Base-by-base conservation (phyloP, 805 yeast genomes). In the Saccharomycopsis javanensis region DNA sequence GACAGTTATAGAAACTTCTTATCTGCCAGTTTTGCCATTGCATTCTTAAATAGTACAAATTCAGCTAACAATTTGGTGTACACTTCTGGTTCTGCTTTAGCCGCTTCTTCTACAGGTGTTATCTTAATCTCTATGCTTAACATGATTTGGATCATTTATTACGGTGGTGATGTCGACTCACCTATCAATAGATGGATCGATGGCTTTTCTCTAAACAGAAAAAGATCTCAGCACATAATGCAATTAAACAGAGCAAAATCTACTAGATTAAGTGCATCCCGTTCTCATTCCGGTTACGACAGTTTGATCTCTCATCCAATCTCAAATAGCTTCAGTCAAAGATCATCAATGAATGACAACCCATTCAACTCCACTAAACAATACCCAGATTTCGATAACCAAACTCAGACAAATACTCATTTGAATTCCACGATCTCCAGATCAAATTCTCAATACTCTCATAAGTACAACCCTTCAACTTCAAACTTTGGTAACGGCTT, bases 41-140 rank as follows among this genome's bases (percentile, higher is more conserved):
- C 96, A 0, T 84, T 88, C 59, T 76, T 91, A 16, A 94, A 91
- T 72, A 82, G 88, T 50, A 82, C 97, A 23, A 91, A 90, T 73
- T 80, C 91, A 54, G 81, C 91, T 18, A 91, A 89, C 64, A 80
- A 79, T 63, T 76, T 91, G 63, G 86, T 94, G 31, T 94, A 92
- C 73, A 71, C 81, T 27, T 70, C 73, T 25, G 78, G 79, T 18
- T 75, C 94, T 0, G 79, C 85, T 15, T 76, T 79, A 60, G 86
- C 87, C 54, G 95, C 97, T 27, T 91, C 96, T 6, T 87, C 96
- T 2, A 97, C 98, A 0, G 98, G 99, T 5, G 85, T 88, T 63
- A 87, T 92, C 57, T 73, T 92, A 53, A 72, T 89, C 50, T 83
- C 94, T 16, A 88, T 92, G 69, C 75, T 88, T 60, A 89, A 94